Percentiles rank a stretch among this genome's conserved stretches.
These are phyloP conservation scores for Colletotrichum caudatum DNA, from an alignment of 2,329 filamentous ascomycete genomes.

Conservation along the genomic window DNA sequence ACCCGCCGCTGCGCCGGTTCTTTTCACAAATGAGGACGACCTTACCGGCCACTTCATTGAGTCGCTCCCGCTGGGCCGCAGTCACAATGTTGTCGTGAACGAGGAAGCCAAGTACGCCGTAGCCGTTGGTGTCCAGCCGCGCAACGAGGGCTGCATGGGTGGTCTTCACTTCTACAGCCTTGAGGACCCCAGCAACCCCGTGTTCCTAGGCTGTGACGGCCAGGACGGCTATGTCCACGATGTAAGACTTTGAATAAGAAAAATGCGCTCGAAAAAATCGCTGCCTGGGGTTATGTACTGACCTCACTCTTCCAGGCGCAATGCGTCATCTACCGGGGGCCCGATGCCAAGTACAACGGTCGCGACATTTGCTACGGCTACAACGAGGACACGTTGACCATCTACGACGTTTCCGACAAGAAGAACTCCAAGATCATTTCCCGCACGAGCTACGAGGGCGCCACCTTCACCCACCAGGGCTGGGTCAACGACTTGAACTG, in stretches of 20 bases:
- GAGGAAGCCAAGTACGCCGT: constrained; percentile 60
- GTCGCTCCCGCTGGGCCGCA: constrained; percentile 52
- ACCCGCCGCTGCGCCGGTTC: constrained; percentile 49
- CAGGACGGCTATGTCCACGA: constrained; percentile 69
- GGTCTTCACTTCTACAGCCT: constrained; percentile 68
- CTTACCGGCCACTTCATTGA: constrained; percentile 48
- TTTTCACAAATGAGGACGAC: constrained; percentile 47
- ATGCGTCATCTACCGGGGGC: constrained; percentile 64
- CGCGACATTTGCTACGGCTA: constrained; percentile 66
- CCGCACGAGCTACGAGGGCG: constrained; percentile 66
- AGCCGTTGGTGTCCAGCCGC: constrained; percentile 54
- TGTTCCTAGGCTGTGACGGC: constrained; percentile 62
- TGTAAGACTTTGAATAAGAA: constrained; percentile 17
- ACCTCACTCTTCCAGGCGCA: constrained; percentile 58
- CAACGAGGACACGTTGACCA: constrained; percentile 64
- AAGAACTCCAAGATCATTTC: constrained; percentile 60
- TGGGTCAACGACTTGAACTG: constrained; percentile 60
- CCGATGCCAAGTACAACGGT: constrained; percentile 58
- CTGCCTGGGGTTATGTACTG: not conserved
- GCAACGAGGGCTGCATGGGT: constrained; percentile 54
- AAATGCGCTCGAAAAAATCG: not conserved
- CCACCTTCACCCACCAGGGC: constrained; percentile 69
- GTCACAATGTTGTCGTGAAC: constrained; percentile 64
- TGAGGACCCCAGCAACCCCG: constrained; percentile 63
- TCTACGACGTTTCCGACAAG: constrained; percentile 66